phyloP scores from a whole-genome alignment of 331 rosid species.

The Spiraea crenata region DNA sequence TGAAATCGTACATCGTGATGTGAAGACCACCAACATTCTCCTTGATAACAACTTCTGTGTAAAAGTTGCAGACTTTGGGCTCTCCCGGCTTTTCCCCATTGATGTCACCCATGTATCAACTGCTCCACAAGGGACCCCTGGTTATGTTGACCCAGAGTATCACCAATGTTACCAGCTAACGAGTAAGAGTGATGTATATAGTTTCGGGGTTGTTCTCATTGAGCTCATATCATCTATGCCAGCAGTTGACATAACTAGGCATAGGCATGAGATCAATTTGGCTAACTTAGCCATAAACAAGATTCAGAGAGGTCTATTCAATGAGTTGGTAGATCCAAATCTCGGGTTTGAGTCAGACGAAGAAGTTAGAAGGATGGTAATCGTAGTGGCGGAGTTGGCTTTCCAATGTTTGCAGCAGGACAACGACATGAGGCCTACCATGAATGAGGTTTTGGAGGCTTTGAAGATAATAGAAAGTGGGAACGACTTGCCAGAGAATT shows the following conservation, averaged over 20 bases:
- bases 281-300: constrained; percentile 42
- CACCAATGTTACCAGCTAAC: constrained; percentile 54
- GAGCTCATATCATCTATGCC: constrained; percentile 66
- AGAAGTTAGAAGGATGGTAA: constrained; percentile 35
- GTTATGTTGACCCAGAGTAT: constrained; percentile 73
- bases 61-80: constrained; percentile 78
- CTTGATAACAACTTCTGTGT: constrained; percentile 51
- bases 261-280: constrained; percentile 48
- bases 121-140: constrained; percentile 81
- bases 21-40: constrained; percentile 69
- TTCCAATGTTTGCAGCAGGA: constrained; percentile 57
- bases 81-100: constrained; percentile 58
- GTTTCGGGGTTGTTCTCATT: constrained; percentile 64
- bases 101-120: constrained; percentile 71
- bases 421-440: constrained; percentile 60
- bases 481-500: constrained; percentile 19
- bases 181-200: constrained; percentile 62
- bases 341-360: constrained; percentile 57
- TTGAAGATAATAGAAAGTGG: constrained; percentile 36
- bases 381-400: constrained; percentile 59
- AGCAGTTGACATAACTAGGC: constrained; percentile 53
- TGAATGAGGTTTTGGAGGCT: constrained; percentile 48
- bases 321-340: constrained; percentile 47
- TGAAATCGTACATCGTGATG: constrained; percentile 62
- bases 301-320: constrained; percentile 37